Evolutionary conservation across 768 basidiomycete species (phyloP), one percentile per base, ranked within the genome.

Genomic region (Rhodotorula kratochvilovae): DNA sequence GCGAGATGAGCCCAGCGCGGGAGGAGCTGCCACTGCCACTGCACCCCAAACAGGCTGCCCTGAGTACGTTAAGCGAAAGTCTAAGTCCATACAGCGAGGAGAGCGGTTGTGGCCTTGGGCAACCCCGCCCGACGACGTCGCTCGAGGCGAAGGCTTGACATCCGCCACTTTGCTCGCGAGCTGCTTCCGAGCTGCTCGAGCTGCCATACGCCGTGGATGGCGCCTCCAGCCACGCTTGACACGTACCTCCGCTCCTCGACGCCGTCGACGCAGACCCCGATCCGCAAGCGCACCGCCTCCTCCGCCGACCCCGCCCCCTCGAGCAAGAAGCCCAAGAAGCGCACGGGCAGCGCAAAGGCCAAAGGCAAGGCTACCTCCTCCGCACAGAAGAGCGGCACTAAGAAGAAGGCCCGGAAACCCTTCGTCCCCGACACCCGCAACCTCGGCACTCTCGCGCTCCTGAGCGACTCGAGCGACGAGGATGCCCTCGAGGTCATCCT

Each of bases 361-460:
- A 56, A 56, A 33, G 33, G 19, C 2, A 29, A 11, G 13, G 5
- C n/a, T 10, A n/a, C 51, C 3, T 13, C 51, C 51, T 39, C 39
- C 39, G 39, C 39, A 7, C 39, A 39, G 39, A n/a, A n/a, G 12
- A 11, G 13, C 51, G 27, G n/a, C 51, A 16, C 31, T 5, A 46
- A 61, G 56, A 55, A 56, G 48, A 50, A 54, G 39, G 23, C 36
- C 29, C 42, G n/a, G 19, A 46, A 39, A 10, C 33, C 55, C 2
- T 48, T 63, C 42, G 58, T 59, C 58, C 27, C 39, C 46, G 55
- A 71, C 66, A 71, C 63, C 43, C 61, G 70, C 48, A 67, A 71
- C 61, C 64, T 71, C 61, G 70, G 70, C 15, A 71, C 70, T 1
- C 61, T 71, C 48, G 70, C 67, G 3, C 61, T 71, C 13, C 42